Base-by-base conservation (phyloP, 2,329 filamentous ascomycete genomes). In the Pezicula neosporulosa region DNA sequence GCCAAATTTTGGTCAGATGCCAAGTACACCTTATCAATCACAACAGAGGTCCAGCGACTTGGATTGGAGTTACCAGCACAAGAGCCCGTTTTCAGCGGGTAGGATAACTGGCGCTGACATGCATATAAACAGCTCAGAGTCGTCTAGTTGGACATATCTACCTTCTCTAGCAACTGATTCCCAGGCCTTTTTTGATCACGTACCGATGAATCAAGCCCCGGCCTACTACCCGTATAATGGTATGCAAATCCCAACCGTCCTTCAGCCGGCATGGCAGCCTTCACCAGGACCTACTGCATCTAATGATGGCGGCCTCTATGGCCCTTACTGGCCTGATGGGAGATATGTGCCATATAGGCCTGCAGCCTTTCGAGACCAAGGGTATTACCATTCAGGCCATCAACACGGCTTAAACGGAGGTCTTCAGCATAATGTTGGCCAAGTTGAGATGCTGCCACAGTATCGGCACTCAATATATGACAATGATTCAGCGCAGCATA, bases 261-360 rank as follows among this genome's bases (percentile, higher is more conserved):
- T 85, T 13, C 80, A 85, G 44, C 79, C 83, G 28, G 70, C 77
- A 21, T 72, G 81, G 52, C 82, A 83, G 47, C 77, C 79, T 56
- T 76, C 74, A 50, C 68, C 79, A 46, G 80, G 80, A 3, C 80
- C 80, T 27, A 83, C 81, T 7, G 79, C 79, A 28, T 77, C 80
- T 2, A 80, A 80, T 48, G 76, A 77, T 28, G 73, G 76, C 49
- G 78, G 78, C 8, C 73, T 77, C 5, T 84, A 80, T 65, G 81
- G 81, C 0, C 80, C 80, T 27, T 84, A 84, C 61, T 85, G 80
- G 80, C 80, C 81, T 18, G 78, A 84, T 70, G 81, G 81, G n/a
- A 79, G 78, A 42, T 68, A 61, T 48, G 57, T 62, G 16, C 64
- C 81, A 12, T 84, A 84, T 64, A 73, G 80, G 52, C 80, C 81